These are phyloP conservation scores for Candida glaebosa DNA, from an alignment of 805 yeast species.

Conservation along the genomic window DNA sequence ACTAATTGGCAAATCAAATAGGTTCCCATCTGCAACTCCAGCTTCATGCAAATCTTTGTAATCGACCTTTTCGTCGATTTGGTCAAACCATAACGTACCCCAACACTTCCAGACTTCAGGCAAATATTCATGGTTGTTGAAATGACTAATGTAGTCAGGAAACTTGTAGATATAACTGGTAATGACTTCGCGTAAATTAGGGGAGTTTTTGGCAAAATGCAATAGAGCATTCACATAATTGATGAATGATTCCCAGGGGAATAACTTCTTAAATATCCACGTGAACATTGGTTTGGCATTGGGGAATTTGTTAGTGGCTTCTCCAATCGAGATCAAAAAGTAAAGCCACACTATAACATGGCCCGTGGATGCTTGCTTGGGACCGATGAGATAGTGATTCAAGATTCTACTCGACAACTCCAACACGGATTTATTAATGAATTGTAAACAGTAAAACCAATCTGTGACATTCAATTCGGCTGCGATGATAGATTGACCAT, in stretches of 20 bases:
- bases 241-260: constrained; percentile 69
- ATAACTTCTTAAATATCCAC: constrained; percentile 49
- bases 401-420: constrained; percentile 69
- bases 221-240: constrained; percentile 61
- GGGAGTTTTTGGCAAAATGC: constrained; percentile 24
- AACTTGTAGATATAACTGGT: constrained; percentile 18
- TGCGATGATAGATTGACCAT: constrained; percentile 30
- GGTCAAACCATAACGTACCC: constrained; percentile 81
- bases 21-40: constrained; percentile 51
- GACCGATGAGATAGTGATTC: constrained; percentile 65
- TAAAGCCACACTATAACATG: constrained; percentile 78
- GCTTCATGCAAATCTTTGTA: constrained; percentile 46
- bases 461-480: constrained; percentile 33
- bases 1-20: constrained; percentile 65
- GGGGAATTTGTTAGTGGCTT: constrained; percentile 47
- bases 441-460: constrained; percentile 58
- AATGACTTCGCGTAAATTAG: constrained; percentile 20
- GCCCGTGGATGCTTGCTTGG: constrained; percentile 65
- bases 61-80: constrained; percentile 50
- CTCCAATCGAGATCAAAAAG: constrained; percentile 62
- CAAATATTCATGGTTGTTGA: constrained; percentile 57
- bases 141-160: constrained; percentile 44
- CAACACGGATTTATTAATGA: constrained; percentile 59
- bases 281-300: constrained; percentile 44
- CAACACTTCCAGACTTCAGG: constrained; percentile 83